Evolutionary conservation across 345 rosid genomes (phyloP).

Genomic region (Corchorus capsularis): DNA sequence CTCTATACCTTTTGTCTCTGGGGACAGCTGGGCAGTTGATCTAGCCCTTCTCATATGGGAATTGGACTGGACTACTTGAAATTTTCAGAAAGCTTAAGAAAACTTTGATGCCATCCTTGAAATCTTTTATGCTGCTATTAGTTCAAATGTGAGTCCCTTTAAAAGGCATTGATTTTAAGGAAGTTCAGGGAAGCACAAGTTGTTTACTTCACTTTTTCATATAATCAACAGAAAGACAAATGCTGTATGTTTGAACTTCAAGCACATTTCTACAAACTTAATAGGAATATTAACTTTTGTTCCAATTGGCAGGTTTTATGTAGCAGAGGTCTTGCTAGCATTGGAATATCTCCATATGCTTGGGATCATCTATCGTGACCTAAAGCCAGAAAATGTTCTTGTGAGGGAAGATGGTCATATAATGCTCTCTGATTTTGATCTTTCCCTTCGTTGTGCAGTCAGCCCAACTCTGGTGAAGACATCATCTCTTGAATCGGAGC

Average conservation of each 20-base stretch:
- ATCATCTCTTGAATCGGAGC: conserved; percentile 61
- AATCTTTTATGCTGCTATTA: not conserved
- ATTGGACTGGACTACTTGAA: not conserved
- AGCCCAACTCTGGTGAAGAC: conserved; percentile 77
- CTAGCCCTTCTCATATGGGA: not conserved
- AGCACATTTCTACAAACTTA: not conserved
- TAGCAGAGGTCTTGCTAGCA: conserved; percentile 71
- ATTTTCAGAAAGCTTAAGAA: not conserved
- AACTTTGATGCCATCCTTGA: not conserved
- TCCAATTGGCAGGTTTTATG: conserved; percentile 58
- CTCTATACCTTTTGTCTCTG: not conserved
- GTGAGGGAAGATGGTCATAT: conserved; percentile 78
- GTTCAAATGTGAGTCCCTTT: not conserved
- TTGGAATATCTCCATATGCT: conserved; percentile 80
- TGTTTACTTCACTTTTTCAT: not conserved
- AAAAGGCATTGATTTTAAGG: not conserved
- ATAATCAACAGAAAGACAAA: not conserved
- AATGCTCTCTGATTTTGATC: conserved; percentile 86
- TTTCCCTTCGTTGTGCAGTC: conserved; percentile 80
- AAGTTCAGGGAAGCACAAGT: not conserved
- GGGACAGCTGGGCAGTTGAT: not conserved
- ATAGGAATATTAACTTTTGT: conserved; percentile 14
- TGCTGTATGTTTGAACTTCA: not conserved
- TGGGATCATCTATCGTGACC: conserved; percentile 76
- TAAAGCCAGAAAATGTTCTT: conserved; percentile 79